Base-by-base conservation (phyloP, 257 asterid species). In the Solanum appendiculatum region DNA sequence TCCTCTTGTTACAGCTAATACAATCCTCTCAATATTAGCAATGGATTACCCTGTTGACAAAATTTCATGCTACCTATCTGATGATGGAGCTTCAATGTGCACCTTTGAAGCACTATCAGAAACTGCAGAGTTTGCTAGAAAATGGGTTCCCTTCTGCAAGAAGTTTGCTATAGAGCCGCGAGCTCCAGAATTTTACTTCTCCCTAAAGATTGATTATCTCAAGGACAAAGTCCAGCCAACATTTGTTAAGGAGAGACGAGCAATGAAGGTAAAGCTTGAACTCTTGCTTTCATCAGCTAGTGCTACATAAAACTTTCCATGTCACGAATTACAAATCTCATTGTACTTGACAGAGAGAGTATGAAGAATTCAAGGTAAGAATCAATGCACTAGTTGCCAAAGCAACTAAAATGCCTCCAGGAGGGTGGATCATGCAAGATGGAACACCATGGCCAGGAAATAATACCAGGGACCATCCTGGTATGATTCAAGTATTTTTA, bases 401-500 rank as follows among this genome's bases (percentile, higher is more conserved):
- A 93, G 99, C 99, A 18, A 84, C 89, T 64, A 97, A 97, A 88
- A 97, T 96, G 87, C 99, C 99, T 81, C 92, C 94, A 1, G 98
- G 93, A 82, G 99, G 99, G 11, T 96, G 99, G 99, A 97, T 97
- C 92, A 97, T 97, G 99, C 96, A 96, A 91, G 99, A 95, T 68
- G 98, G 99, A 80, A 97, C 99, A 60, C 99, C 99, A 15, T 97
- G 99, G 99, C 99, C 99, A 1, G 99, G 99, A 83, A 97, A 95
- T 89, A 97, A 97, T 91, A 97, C 99, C 5, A 97, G 89, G 91
- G 99, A 96, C 89, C 99, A 97, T 89, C 99, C 99, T 16, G 99
- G 99, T 46, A 96, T 97, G 99, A 96, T 97, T 90, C 99, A 97
- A 91, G 99, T 96, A 87, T 97, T 97, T 91, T 89, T 97, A 60